Conservation (phyloP, 495 filamentous ascomycete genomes). For the Evansstolkia leycettana region DNA sequence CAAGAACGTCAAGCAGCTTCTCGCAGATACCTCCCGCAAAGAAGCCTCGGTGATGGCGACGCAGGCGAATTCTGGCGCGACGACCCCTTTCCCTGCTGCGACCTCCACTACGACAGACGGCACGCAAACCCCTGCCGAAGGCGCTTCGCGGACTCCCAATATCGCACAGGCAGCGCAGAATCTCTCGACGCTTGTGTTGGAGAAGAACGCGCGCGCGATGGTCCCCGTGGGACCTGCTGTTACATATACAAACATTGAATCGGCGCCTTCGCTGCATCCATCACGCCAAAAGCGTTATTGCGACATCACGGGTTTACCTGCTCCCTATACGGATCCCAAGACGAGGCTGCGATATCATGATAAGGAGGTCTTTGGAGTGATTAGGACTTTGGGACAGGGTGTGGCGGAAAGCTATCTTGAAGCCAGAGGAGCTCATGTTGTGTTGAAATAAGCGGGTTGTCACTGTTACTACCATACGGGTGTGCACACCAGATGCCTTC, state of each 20-base stretch:
- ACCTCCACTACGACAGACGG: constrained; percentile 40
- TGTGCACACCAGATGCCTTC: background rate
- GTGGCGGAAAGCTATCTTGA: constrained; percentile 79
- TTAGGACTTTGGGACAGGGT: constrained; percentile 64
- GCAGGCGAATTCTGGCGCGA: constrained; percentile 69
- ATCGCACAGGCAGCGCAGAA: constrained; percentile 75
- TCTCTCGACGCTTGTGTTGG: constrained; percentile 71
- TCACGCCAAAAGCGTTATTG: constrained; percentile 75
- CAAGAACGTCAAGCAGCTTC: constrained; percentile 94
- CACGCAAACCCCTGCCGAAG: constrained; percentile 46
- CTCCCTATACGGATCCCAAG: constrained; percentile 87
- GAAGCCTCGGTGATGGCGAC: constrained; percentile 70
- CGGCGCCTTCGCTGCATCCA: constrained; percentile 67
- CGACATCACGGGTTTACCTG: constrained; percentile 83
- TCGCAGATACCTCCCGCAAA: constrained; percentile 78
- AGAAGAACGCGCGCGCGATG: constrained; percentile 46
- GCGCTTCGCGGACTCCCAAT: constrained; percentile 45
- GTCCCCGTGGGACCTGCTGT: constrained; percentile 49
- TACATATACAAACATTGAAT: constrained; percentile 92
- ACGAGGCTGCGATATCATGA: constrained; percentile 81
- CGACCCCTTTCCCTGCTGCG: constrained; percentile 50
- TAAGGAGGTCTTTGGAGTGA: constrained; percentile 73
- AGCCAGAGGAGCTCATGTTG: constrained; percentile 78
- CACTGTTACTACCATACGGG: too few species aligned
- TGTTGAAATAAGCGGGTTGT: constrained; percentile 56